phyloP scores from a whole-genome alignment of 805 yeast genomes.

The Kurtzmaniella cleridarum region DNA sequence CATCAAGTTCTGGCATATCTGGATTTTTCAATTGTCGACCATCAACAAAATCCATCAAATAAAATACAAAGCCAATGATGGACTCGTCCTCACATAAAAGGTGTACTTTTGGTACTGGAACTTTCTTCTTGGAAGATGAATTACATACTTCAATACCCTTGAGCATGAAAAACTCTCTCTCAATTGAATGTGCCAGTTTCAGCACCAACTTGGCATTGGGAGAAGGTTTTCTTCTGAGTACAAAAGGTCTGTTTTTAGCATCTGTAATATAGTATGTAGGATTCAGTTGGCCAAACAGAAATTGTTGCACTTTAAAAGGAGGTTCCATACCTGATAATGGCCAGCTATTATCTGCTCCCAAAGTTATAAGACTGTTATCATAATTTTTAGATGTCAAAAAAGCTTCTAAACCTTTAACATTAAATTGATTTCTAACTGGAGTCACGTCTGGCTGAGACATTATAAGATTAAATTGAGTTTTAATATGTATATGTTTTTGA shows the following conservation, averaged over 20 bases:
- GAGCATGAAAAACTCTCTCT: conserved; percentile 52
- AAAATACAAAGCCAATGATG: conserved; percentile 50
- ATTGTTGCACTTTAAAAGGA: conserved; percentile 42
- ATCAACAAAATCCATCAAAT: conserved; percentile 54
- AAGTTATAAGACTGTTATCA: conserved; percentile 2
- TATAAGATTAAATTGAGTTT: no score
- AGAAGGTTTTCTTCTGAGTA: conserved; percentile 54
- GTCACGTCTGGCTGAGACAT: conserved; percentile 15
- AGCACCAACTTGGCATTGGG: conserved; percentile 45
- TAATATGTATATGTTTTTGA: no score
- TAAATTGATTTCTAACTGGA: conserved; percentile 30
- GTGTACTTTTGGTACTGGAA: conserved; percentile 52
- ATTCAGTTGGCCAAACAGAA: conserved; percentile 59
- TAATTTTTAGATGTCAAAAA: conserved; percentile 8
- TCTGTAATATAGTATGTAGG: conserved; percentile 53
- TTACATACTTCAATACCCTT: conserved; percentile 27
- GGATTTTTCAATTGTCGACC: conserved; percentile 57
- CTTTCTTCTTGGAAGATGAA: conserved; percentile 13
- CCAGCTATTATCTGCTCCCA: conserved; percentile 14
- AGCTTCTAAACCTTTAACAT: conserved; percentile 16
- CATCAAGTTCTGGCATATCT: conserved; percentile 32
- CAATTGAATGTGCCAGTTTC: conserved; percentile 58
- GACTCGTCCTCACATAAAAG: conserved; percentile 53
- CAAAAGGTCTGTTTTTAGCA: conserved; percentile 33
- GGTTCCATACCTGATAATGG: conserved; percentile 11